Evolutionary conservation across 495 filamentous ascomycete species (phyloP), one percentile per base, ranked within the genome.

Genomic region (Trichoderma asperelloides): DNA sequence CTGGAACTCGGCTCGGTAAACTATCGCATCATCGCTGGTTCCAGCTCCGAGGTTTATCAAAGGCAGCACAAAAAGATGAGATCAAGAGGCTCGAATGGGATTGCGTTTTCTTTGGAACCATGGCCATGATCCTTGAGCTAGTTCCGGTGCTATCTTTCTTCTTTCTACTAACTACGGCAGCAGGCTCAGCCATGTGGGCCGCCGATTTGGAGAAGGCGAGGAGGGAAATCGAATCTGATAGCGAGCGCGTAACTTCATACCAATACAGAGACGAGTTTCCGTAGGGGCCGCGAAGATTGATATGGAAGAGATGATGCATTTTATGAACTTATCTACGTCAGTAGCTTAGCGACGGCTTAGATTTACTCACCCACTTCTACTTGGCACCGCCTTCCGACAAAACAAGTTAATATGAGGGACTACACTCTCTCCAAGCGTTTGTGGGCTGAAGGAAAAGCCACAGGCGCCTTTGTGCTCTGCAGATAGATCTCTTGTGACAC

Each of bases 121-220:
- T 85, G 12, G 84, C 84, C 62, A 81, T 88, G 74, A 63, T 83
- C 15, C 72, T 87, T 5, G 79, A 97, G 73, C 86, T 97, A 70
- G 79, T 97, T 2, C 95, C 95, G 2, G 78, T 97, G 57, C 81
- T 88, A 18, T 92, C 89, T n/a, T 90, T 97, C 69, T 86, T 92
- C 69, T 96, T 97, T 74, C 82, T 95, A 27, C 87, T 96, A 70
- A 96, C 92, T 0, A 94, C 77, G 4, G 79, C 84, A 3, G 75
- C 89, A 43, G 95, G 94, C 0, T 89, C 93, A 8, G 95, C 93
- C 11, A 77, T 98, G 37, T 98, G 92, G 92, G 91, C 89, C 7
- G 87, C 89, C 0, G 77, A 79, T 28, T 71, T 86, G 37, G 82
- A 86, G 70, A 73, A 80, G 65, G 67, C 69, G 64, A 67, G 71